phyloP scores from a whole-genome alignment of 805 yeast genomes.

The Starmerella floricola region DNA sequence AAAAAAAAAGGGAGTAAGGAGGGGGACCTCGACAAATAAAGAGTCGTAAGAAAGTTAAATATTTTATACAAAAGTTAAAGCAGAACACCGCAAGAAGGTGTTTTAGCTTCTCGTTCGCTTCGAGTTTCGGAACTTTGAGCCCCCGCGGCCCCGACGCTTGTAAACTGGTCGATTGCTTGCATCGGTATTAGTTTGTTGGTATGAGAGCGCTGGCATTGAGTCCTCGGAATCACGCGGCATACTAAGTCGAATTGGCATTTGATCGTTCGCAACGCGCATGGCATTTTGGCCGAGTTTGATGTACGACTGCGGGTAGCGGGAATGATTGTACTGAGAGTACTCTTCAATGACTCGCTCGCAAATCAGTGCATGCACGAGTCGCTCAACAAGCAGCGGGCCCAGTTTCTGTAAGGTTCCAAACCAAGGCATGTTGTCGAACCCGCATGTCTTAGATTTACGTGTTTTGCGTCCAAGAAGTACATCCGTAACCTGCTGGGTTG shows the following conservation, averaged over 20 bases:
- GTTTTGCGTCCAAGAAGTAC: constrained; percentile 48
- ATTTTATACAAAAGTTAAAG: too few relatives aligned
- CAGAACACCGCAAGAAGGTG: too few relatives aligned
- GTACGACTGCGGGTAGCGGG: constrained; percentile 75
- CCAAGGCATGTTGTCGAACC: constrained; percentile 46
- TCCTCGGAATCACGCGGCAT: constrained; percentile 7
- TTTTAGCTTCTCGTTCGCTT: not conserved
- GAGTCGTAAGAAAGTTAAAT: too few relatives aligned
- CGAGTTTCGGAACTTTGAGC: not conserved
- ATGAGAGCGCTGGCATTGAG: too few relatives aligned
- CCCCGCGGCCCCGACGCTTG: not conserved
- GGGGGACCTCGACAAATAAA: too few relatives aligned
- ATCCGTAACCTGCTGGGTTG: constrained; percentile 72
- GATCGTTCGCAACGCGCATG: constrained; percentile 34
- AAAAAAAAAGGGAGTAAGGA: too few relatives aligned
- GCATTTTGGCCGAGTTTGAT: constrained; percentile 53
- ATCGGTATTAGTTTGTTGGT: too few relatives aligned
- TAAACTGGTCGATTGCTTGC: too few relatives aligned
- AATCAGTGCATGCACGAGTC: constrained; percentile 69
- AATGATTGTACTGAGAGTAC: constrained; percentile 53
- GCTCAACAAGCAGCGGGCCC: constrained; percentile 33
- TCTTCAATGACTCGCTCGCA: constrained; percentile 57
- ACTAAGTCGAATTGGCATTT: constrained; percentile 18
- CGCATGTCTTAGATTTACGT: constrained; percentile 47
- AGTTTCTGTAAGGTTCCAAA: constrained; percentile 70